Conservation (phyloP, 2,329 filamentous ascomycete genomes). For the Zymoseptoria crescenta region DNA sequence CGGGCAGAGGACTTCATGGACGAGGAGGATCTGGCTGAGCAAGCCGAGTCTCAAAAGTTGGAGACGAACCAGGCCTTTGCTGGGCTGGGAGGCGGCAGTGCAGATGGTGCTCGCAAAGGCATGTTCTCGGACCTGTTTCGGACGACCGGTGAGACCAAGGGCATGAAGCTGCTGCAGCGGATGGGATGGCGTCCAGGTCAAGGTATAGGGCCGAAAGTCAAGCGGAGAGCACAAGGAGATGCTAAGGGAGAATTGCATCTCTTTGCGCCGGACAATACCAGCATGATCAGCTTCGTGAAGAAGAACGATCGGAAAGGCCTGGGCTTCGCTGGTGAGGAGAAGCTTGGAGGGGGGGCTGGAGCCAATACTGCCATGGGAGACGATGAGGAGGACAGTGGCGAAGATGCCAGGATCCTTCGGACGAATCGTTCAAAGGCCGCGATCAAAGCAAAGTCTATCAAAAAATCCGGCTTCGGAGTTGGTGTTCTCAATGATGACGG, state of each 20-base stretch:
- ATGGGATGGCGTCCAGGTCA: slow-evolving; percentile 98
- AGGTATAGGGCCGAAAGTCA: slow-evolving; percentile 81
- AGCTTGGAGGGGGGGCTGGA: slow-evolving; percentile 35
- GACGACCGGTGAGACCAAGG: slow-evolving; percentile 72
- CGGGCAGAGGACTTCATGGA: slow-evolving; percentile 94
- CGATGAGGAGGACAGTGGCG: slow-evolving; percentile 24
- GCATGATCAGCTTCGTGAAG: slow-evolving; percentile 56
- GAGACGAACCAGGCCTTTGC: slow-evolving; percentile 68
- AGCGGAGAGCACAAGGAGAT: slow-evolving; percentile 63
- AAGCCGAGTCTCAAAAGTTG: slow-evolving; percentile 66
- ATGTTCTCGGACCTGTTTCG: slow-evolving; percentile 66
- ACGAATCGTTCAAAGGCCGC: slow-evolving; percentile 26
- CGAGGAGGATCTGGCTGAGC: slow-evolving; percentile 85
- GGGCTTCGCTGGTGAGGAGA: slow-evolving; percentile 55
- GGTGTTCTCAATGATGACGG: slow-evolving; percentile 87
- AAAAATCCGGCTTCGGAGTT: slow-evolving; percentile 73
- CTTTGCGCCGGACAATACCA: slow-evolving; percentile 77
- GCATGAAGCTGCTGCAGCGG: slow-evolving; percentile 70
- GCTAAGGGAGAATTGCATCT: slow-evolving; percentile 52
- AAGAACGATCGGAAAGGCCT: slow-evolving; percentile 66
- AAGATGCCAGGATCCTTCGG: slow-evolving; percentile 25
- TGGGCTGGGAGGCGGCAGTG: slow-evolving; percentile 61
- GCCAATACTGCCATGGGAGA: slow-evolving; percentile 24
- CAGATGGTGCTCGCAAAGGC: slow-evolving; percentile 42
- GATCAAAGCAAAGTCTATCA: slow-evolving; percentile 38